Evolutionary conservation across 768 basidiomycete species (phyloP).

Genomic region (Pholiota conissans): DNA sequence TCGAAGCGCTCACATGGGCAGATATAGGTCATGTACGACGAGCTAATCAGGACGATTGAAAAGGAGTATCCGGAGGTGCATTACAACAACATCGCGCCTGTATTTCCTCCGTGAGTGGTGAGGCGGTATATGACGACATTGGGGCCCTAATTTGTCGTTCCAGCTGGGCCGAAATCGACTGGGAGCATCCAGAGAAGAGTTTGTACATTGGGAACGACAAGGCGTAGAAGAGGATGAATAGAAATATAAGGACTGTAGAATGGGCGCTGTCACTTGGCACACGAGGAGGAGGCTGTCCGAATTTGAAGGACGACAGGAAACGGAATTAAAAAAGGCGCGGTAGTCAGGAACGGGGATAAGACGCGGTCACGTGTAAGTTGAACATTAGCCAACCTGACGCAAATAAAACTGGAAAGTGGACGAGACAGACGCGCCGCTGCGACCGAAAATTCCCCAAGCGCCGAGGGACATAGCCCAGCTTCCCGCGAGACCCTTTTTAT

Average conservation of each 20-base stretch:
- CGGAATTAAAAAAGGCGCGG: constrained; percentile 9
- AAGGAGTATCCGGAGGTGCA: constrained; percentile 67
- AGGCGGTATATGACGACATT: constrained; percentile 5
- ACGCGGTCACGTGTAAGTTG: constrained; percentile 51
- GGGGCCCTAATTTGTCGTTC: background rate
- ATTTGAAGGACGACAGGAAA: constrained; percentile 10
- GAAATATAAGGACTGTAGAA: background rate
- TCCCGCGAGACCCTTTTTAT: constrained; percentile 16
- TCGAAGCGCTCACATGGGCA: background rate
- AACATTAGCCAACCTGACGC: constrained; percentile 49
- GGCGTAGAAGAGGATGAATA: too few relatives aligned
- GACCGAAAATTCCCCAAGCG: constrained; percentile 22
- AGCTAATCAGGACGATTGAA: constrained; percentile 55
- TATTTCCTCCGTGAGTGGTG: constrained; percentile 58
- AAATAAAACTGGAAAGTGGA: constrained; percentile 34
- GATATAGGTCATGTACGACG: constrained; percentile 64
- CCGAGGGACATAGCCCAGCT: constrained; percentile 2
- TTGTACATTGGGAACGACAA: constrained; percentile 17
- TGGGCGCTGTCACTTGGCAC: constrained; percentile 1
- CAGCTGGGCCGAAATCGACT: constrained; percentile 41
- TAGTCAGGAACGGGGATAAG: constrained; percentile 13
- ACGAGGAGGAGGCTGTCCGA: constrained; percentile 1
- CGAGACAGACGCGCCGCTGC: constrained; percentile 24
- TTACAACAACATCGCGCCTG: constrained; percentile 55
- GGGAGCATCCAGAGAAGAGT: constrained; percentile 23